These are phyloP conservation scores for Trichosanthes cucumerina DNA, from an alignment of 306 rosid genomes.

Conservation along the genomic window DNA sequence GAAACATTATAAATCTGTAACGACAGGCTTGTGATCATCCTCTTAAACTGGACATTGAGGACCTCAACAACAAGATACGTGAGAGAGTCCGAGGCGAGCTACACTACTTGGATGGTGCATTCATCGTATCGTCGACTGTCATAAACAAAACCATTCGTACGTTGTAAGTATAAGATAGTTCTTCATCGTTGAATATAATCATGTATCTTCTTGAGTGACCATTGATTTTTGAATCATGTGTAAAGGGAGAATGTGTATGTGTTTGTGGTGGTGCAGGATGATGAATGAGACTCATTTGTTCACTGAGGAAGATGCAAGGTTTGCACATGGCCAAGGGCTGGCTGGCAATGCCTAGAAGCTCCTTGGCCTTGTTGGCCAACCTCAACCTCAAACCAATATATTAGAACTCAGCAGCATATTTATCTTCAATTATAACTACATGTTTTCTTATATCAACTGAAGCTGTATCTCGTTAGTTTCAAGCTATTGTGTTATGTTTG, in stretches of 20 bases:
- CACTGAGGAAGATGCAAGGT: constrained; percentile 23
- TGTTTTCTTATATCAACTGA: background rate
- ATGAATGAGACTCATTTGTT: constrained; percentile 20
- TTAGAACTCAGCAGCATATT: background rate
- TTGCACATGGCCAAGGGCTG: constrained; percentile 19
- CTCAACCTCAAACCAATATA: background rate
- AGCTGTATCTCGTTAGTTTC: background rate
- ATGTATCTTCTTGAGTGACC: background rate
- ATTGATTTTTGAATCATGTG: background rate
- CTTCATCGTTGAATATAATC: too few relatives aligned
- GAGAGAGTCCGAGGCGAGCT: constrained; percentile 17
- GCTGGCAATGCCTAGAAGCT: background rate
- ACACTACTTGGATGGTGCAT: constrained; percentile 15
- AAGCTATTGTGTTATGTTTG: background rate
- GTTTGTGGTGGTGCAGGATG: constrained; percentile 12
- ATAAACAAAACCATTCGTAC: constrained; percentile 18
- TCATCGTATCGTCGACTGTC: constrained; percentile 15
- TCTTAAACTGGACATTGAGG: constrained; percentile 5
- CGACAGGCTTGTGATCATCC: constrained; percentile 22
- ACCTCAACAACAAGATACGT: constrained; percentile 10
- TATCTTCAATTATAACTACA: background rate
- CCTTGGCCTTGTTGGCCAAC: background rate
- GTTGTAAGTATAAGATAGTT: constrained; percentile 7
- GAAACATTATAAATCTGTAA: background rate
- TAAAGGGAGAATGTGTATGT: background rate